phyloP scores from a whole-genome alignment of 2,329 filamentous ascomycete genomes.

The Arthrobotrys entomopaga region DNA sequence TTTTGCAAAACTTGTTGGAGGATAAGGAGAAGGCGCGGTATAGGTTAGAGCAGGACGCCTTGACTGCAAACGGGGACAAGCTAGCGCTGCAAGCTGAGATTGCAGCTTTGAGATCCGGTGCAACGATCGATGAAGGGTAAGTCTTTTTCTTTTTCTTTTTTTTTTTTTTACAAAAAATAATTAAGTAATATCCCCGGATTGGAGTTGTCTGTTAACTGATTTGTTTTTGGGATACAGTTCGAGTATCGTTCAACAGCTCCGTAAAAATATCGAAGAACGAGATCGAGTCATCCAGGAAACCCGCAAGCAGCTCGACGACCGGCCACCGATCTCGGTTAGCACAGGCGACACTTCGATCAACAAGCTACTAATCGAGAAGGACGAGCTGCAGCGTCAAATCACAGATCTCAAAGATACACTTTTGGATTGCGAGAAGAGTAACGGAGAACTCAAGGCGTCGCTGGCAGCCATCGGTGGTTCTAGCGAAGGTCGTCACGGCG shows the following conservation, averaged over 20 bases:
- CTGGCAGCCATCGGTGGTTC: constrained; percentile 58
- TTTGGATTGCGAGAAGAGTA: constrained; percentile 58
- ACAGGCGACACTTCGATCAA: constrained; percentile 55
- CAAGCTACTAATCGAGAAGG: constrained; percentile 59
- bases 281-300: constrained; percentile 57
- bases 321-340: constrained; percentile 44
- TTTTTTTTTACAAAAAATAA: not conserved
- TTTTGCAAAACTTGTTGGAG: constrained; percentile 59
- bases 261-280: constrained; percentile 58
- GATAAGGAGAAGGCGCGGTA: constrained; percentile 58
- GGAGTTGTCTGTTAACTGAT: not conserved
- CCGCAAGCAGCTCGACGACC: constrained; percentile 51
- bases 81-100: constrained; percentile 60
- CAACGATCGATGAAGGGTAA: constrained; percentile 59
- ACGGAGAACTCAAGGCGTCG: constrained; percentile 59
- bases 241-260: constrained; percentile 59
- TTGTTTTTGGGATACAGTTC: constrained; percentile 56
- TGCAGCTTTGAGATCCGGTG: constrained; percentile 57
- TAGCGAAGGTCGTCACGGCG: constrained; percentile 57
- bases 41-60: constrained; percentile 59
- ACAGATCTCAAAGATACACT: constrained; percentile 58
- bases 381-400: constrained; percentile 58
- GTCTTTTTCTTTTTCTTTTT: constrained; percentile 3
- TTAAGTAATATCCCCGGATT: not conserved
- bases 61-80: constrained; percentile 59